Conservation (phyloP, 2,329 filamentous ascomycete genomes). For the Hymenoscyphus fructigenus region DNA sequence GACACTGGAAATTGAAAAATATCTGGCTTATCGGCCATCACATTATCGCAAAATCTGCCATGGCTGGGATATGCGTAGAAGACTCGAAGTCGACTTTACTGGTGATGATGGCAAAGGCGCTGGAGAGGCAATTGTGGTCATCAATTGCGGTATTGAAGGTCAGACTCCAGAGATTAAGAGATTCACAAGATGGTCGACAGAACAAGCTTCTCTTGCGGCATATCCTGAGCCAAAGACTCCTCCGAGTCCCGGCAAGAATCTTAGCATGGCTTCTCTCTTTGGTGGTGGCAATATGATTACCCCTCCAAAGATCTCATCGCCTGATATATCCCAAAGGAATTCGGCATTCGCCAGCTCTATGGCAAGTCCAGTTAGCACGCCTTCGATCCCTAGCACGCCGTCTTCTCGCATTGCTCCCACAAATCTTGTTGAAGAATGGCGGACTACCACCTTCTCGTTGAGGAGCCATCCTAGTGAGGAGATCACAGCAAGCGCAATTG, state of each 20-base stretch:
- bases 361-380: constrained; percentile 25
- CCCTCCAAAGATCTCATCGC: constrained; percentile 25
- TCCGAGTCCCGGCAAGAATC: constrained; percentile 24
- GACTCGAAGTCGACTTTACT: constrained; percentile 85
- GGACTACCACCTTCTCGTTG: constrained; percentile 59
- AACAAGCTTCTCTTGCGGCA: constrained; percentile 34
- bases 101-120: constrained; percentile 73
- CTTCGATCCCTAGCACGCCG: constrained; percentile 29
- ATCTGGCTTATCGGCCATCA: constrained; percentile 68
- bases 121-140: constrained; percentile 74
- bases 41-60: constrained; percentile 77
- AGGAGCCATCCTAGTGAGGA: constrained; percentile 57
- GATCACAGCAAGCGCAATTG: constrained; percentile 70
- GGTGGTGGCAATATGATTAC: constrained; percentile 31
- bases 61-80: constrained; percentile 90
- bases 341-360: constrained; percentile 28
- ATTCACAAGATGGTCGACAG: constrained; percentile 52
- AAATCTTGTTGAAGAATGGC: constrained; percentile 62
- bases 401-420: constrained; percentile 33
- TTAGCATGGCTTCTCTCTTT: constrained; percentile 36
- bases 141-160: constrained; percentile 59
- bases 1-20: constrained; percentile 78
- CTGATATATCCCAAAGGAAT: constrained; percentile 23
- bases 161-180: constrained; percentile 51
- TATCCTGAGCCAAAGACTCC: constrained; percentile 35